Conservation (phyloP, 345 rosid species). For the Moricandia moricandioides region DNA sequence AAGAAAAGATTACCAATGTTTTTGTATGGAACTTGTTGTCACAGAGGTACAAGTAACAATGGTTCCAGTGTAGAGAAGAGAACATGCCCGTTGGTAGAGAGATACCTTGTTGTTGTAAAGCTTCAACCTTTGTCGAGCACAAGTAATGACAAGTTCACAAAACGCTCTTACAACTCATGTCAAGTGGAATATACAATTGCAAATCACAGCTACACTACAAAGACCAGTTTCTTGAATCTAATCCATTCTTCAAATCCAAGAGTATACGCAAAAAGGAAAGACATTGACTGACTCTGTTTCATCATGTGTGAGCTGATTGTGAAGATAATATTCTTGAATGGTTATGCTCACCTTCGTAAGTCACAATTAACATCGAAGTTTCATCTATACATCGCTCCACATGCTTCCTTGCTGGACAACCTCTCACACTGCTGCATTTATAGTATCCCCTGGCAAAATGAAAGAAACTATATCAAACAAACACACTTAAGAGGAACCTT, state of each 20-base stretch:
- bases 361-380: conserved; percentile 71
- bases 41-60: no score
- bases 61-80: no score
- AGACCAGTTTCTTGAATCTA: conserved; percentile 5
- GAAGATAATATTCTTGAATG: conserved; percentile 56
- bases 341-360: conserved; percentile 77
- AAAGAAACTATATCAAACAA: neutral
- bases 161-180: no score
- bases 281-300: neutral
- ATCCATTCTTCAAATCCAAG: conserved; percentile 15
- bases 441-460: conserved; percentile 68
- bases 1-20: no score
- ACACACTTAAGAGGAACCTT: neutral
- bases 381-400: conserved; percentile 80
- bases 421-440: conserved; percentile 76
- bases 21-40: no score
- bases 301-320: conserved; percentile 59
- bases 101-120: no score
- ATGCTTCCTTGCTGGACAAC: conserved; percentile 86
- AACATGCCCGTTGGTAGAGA: no score
- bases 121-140: no score
- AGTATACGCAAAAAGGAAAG: neutral
- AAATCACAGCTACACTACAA: conserved; percentile 1
- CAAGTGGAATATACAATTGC: conserved; percentile 37
- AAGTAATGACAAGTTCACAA: no score